Evolutionary conservation across 148 eudicot genomes (phyloP), one percentile per base, ranked within the genome.

Genomic region (Cornus kousa): DNA sequence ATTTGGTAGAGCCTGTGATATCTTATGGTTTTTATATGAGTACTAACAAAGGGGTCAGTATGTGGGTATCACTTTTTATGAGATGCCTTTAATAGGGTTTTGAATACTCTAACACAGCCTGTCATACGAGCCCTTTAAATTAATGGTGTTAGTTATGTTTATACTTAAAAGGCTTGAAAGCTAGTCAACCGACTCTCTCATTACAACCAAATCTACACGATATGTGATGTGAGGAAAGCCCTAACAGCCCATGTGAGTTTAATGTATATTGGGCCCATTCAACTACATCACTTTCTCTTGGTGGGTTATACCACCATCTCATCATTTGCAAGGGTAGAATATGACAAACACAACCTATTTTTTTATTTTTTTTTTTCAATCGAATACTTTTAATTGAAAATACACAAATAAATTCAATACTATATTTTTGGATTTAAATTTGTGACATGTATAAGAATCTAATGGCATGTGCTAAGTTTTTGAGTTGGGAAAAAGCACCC

Each of bases 201-300:
- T 11, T 43, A 68, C 73, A 77, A 40, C 22, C 5, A 48, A 23
- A 22, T 19, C 33, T 70, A 4, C 0, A 20, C 22, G 53, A 3
- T 46, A 76, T 65, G 40, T 22, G 53, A 46, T 67, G 43, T 31
- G 73, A 67, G 78, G 9, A 71, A 71, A 35, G 59, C 74, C 73
- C 32, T 80, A 68, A 69, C 79, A 80, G 70, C 79, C 82, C 82
- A 80, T 75, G 82, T 80, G 82, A 59, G n/a, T 2, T 14, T 31
- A 67, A 68, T 77, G 32, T 50, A 0, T 37, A 33, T 73, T 80
- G 78, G 82, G 78, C 78, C 82, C 82, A 74, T 74, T 23, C 46
- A 73, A 62, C 53, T 31, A 68, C 73, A 64, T 32, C 67, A 24
- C 35, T 72, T 19, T 79, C 39, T 31, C 1, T 31, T 72, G 23